A percentile compares a stretch with the other conserved stretches of the same genome.
phyloP scores from a whole-genome alignment of 352 stramenopile genomes.

The Halophytophthora polymorphica region DNA sequence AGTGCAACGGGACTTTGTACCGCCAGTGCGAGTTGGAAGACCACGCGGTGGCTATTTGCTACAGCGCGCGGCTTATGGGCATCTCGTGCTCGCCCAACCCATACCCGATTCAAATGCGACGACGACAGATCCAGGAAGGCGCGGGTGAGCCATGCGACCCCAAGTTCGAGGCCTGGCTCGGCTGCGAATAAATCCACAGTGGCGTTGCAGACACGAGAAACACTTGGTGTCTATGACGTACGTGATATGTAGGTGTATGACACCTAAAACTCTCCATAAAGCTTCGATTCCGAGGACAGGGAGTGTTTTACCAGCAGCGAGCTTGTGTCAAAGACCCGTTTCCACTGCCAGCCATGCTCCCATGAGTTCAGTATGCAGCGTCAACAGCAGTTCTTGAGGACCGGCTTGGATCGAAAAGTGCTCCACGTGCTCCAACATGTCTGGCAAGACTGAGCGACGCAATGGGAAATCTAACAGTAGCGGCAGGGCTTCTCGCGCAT shows the following conservation, averaged over 20 bases:
- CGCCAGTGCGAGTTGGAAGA: slow-evolving; percentile 10
- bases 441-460: slow-evolving; percentile 1
- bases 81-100: slow-evolving; percentile 22
- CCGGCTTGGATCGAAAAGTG: slow-evolving; percentile 2
- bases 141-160: slow-evolving; percentile 24
- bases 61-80: slow-evolving; percentile 26
- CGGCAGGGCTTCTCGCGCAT: slow-evolving; percentile 16
- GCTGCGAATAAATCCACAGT: slow-evolving; percentile 25
- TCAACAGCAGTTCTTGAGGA: slow-evolving; percentile 6
- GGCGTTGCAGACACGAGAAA: no score
- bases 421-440: slow-evolving; percentile 14
- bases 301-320: no score
- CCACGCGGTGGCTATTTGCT: slow-evolving; percentile 22
- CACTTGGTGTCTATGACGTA: no score
- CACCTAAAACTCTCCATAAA: no score
- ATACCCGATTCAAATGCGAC: slow-evolving; percentile 22
- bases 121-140: slow-evolving; percentile 23
- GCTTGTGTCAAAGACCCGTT: no score
- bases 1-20: slow-evolving; percentile 28
- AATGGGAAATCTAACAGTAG: slow-evolving; percentile 17
- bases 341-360: slow-evolving; percentile 4
- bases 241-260: no score
- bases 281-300: no score
- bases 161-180: slow-evolving; percentile 30
- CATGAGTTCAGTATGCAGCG: slow-evolving; percentile 12